Evolutionary conservation across 2,329 filamentous ascomycete species (phyloP).

Genomic region (Ceratocystis lukuohia): DNA sequence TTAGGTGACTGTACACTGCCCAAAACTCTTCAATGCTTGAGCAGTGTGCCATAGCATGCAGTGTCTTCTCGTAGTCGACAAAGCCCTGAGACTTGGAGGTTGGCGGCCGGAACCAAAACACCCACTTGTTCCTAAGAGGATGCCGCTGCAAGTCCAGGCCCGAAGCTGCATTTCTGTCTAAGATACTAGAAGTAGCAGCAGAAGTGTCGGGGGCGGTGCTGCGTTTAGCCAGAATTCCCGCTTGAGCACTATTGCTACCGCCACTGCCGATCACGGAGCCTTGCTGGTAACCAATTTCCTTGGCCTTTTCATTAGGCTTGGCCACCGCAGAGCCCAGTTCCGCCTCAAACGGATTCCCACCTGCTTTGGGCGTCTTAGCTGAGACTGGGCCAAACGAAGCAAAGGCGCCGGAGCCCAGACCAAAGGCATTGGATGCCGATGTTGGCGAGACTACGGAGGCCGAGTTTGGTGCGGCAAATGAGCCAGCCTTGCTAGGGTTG

Average conservation of each 20-base stretch:
- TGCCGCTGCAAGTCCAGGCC: conserved; percentile 21
- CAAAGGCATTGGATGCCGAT: conserved; percentile 71
- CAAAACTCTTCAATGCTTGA: conserved; percentile 82
- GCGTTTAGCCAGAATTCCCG: conserved; percentile 24
- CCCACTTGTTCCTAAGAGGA: conserved; percentile 73
- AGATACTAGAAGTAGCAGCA: conserved; percentile 23
- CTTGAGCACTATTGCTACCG: conserved; percentile 37
- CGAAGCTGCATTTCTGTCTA: conserved; percentile 21
- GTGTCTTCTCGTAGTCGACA: conserved; percentile 91
- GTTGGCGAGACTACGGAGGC: conserved; percentile 60
- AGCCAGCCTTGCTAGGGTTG: conserved; percentile 63
- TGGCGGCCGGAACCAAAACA: conserved; percentile 93
- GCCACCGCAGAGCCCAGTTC: conserved; percentile 38
- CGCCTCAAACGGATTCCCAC: conserved; percentile 67
- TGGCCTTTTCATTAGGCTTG: conserved; percentile 24
- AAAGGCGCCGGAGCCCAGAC: conserved; percentile 86
- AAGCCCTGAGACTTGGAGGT: conserved; percentile 84
- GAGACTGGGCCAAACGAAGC: conserved; percentile 58
- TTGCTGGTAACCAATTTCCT: conserved; percentile 24
- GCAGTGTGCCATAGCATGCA: conserved; percentile 72
- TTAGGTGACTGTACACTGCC: conserved; percentile 75
- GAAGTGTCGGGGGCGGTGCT: conserved; percentile 27
- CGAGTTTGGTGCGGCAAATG: conserved; percentile 65
- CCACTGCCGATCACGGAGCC: conserved; percentile 18
- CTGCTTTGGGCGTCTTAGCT: conserved; percentile 75